Base-by-base conservation (phyloP, 176 grass and related monocot species). In the Carex kokanica region DNA sequence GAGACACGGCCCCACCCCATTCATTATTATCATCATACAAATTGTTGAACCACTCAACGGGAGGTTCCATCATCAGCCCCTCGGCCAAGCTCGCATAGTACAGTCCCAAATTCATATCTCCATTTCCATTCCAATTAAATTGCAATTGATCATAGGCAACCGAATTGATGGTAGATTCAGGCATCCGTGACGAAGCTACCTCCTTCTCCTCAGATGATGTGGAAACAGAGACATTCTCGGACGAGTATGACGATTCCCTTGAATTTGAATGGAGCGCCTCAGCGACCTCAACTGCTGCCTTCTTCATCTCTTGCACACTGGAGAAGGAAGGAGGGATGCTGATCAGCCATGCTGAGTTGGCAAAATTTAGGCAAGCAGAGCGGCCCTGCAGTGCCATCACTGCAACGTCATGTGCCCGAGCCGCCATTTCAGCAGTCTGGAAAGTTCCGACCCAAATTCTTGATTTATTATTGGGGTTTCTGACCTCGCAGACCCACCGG, bases 391-490 rank as follows among this genome's bases (percentile, higher is more conserved):
- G 79, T 2, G 84, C 87, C 47, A 97, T 81, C 47, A 82, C 78
- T 0, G 88, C 88, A 9, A 90, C 89, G 70, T 97, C 92, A 84
- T 93, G 87, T 0, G 95, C 95, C 31, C 92, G 85, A 17, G 92
- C 94, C 0, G 94, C 94, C 7, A 73, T 34, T 72, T 94, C 92
- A 18, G 88, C 88, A 41, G 88, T 88, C 40, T 52, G 36, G 87
- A 85, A 97, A 8, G 94, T 94, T 1, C 94, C 94, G 1, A 97
- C 88, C 94, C 90, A 97, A 24, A 97, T 89, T 17, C 94, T 36
- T 4, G 58, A 72, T 27, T 89, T 89, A 47, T 86, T 84, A 14
- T 85, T 84, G 0, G 89, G 94, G 32, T 93, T 90, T 23, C 91
- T 91, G 51, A 94, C 91, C 82, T 97, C 94, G 79, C 91, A 94